Conservation (phyloP, 139 green algal species). For the Monoraphidium neglectum region DNA sequence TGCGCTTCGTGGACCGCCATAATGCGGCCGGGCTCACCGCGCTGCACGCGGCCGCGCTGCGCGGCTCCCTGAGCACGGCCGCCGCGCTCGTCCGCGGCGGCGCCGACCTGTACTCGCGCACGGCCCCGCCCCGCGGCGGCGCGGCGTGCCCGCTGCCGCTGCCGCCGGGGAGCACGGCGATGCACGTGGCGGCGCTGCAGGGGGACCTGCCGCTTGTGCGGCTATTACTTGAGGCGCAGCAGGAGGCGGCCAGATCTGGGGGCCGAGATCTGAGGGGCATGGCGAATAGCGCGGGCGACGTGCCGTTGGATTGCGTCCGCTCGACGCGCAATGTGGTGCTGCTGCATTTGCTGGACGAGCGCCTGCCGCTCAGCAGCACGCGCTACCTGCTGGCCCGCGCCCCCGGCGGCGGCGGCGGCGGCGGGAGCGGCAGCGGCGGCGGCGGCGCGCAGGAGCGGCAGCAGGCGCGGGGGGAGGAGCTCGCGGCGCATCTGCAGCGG, state of each 20-base stretch:
- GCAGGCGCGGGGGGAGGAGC: not conserved
- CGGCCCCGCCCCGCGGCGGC: not conserved
- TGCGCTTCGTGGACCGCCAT: constrained; percentile 55
- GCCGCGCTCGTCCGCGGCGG: constrained; percentile 46
- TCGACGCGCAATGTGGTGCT: constrained; percentile 44
- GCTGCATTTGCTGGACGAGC: constrained; percentile 55
- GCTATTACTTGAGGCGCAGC: constrained; percentile 43
- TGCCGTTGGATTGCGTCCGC: constrained; percentile 47
- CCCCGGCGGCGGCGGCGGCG: not conserved
- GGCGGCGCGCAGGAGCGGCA: not conserved
- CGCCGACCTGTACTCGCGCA: constrained; percentile 25
- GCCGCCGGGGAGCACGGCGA: constrained; percentile 43
- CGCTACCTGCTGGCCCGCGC: not conserved
- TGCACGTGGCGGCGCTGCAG: constrained; percentile 58
- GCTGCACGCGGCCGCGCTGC: constrained; percentile 55
- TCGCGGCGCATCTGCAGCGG: constrained; percentile 12
- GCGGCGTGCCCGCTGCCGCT: not conserved
- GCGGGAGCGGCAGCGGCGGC: not conserved
- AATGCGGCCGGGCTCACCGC: constrained; percentile 58
- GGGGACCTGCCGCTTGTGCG: constrained; percentile 49
- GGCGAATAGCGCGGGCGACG: constrained; percentile 33
- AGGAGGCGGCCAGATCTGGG: not conserved
- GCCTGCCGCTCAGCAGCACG: constrained; percentile 32
- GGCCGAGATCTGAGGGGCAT: constrained; percentile 43
- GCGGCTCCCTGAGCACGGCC: constrained; percentile 33